Conservation (phyloP, 2,329 filamentous ascomycete genomes). For the Exophiala phaeomuriformis region DNA sequence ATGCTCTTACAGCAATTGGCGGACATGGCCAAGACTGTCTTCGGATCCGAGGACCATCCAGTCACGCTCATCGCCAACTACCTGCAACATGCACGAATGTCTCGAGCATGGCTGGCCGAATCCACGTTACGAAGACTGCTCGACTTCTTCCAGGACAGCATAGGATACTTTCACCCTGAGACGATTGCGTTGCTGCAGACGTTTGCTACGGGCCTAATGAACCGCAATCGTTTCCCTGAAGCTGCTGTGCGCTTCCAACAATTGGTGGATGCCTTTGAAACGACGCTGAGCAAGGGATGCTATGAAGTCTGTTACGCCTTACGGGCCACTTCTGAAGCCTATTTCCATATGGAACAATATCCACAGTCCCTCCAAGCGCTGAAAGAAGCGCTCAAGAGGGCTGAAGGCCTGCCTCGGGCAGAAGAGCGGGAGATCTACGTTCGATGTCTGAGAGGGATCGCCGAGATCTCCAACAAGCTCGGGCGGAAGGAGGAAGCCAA, state of each 20-base stretch:
- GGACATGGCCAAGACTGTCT: constrained; percentile 23
- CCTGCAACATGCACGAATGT: constrained; percentile 18
- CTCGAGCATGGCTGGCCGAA: constrained; percentile 24
- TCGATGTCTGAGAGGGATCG: constrained; percentile 24
- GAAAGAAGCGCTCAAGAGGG: constrained; percentile 23
- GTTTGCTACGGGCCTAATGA: constrained; percentile 25
- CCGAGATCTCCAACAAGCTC: constrained; percentile 24
- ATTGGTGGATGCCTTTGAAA: constrained; percentile 25
- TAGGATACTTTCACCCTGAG: constrained; percentile 27
- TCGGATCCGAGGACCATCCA: constrained; percentile 21
- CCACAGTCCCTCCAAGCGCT: constrained; percentile 21
- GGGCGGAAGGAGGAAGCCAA: constrained; percentile 24
- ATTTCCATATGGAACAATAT: constrained; percentile 25
- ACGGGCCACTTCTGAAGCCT: constrained; percentile 25
- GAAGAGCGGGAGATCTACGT: constrained; percentile 28
- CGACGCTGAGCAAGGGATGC: constrained; percentile 21
- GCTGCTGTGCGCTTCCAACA: constrained; percentile 27
- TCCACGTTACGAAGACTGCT: constrained; percentile 22
- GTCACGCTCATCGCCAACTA: constrained; percentile 24
- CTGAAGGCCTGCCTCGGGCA: constrained; percentile 15
- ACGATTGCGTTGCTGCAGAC: constrained; percentile 27
- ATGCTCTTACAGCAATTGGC: constrained; percentile 24
- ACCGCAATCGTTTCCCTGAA: constrained; percentile 23
- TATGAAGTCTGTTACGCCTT: constrained; percentile 27
- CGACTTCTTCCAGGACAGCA: constrained; percentile 28